A percentile compares a stretch with the other conserved stretches of the same genome.
Conservation (phyloP, 2,329 filamentous ascomycete genomes). For the Karstenula rhodostoma region DNA sequence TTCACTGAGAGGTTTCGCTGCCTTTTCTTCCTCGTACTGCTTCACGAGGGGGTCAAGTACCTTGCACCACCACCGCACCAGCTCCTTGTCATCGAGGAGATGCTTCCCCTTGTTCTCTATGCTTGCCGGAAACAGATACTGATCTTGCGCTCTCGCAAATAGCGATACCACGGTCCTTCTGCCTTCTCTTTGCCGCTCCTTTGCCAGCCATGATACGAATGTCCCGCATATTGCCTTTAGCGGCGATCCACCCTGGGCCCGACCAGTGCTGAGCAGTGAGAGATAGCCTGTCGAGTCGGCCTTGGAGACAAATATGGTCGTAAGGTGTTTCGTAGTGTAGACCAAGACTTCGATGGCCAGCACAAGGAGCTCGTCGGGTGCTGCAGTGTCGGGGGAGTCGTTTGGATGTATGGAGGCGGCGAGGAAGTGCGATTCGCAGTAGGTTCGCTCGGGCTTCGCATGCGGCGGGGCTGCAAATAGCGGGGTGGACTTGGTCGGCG, state of each 20-base stretch:
- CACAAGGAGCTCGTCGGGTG: slow-evolving; percentile 67
- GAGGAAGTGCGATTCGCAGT: slow-evolving; percentile 84
- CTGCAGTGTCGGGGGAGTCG: slow-evolving; percentile 30
- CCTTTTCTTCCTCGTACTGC: slow-evolving; percentile 55
- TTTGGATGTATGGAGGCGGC: slow-evolving; percentile 60
- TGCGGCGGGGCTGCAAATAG: slow-evolving; percentile 82
- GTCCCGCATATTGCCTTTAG: slow-evolving; percentile 76
- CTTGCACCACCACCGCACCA: slow-evolving; percentile 96
- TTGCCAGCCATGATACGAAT: slow-evolving; percentile 79
- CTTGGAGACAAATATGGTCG: slow-evolving; percentile 93
- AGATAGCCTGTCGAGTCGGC: slow-evolving; percentile 95
- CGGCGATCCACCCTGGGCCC: slow-evolving; percentile 66
- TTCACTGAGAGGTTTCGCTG: slow-evolving; percentile 41
- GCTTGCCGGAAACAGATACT: slow-evolving; percentile 95
- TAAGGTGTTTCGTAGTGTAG: slow-evolving; percentile 80
- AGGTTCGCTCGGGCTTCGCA: slow-evolving; percentile 76
- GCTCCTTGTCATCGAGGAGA: slow-evolving; percentile 85
- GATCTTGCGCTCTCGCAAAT: slow-evolving; percentile 89
- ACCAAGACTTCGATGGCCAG: slow-evolving; percentile 88
- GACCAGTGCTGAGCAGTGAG: slow-evolving; percentile 66
- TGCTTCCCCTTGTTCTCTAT: slow-evolving; percentile 86
- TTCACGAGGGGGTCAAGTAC: slow-evolving; percentile 80
- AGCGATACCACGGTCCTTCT: slow-evolving; percentile 82
- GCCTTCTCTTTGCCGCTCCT: slow-evolving; percentile 68
- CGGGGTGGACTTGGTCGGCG: slow-evolving; percentile 75